Base-by-base conservation (phyloP, 2,329 filamentous ascomycete genomes). In the Xylaria multiplex region DNA sequence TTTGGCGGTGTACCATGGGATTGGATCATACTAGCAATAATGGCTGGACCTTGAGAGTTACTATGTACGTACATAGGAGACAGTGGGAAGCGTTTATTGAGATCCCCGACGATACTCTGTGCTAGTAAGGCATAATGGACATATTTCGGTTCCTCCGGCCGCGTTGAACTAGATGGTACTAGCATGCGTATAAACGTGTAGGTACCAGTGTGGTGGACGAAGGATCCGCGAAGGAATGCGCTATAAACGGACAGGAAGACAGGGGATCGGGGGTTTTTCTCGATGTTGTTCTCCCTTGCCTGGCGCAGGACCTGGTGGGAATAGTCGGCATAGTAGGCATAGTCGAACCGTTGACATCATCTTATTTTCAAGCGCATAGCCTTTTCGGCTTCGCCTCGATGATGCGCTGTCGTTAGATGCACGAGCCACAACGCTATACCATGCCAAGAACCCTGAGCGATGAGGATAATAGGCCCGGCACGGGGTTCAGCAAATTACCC, bases 401-500 rank as follows among this genome's bases (percentile, higher is more conserved):
- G 46, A 57, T 67, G 65, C 35, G 65, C 61, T 57, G 62, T 53
- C 52, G 62, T 65, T 62, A 48, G 42, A 53, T 24, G 62, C 65
- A 67, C 65, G 62, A 63, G 58, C 65, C 65, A 67, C 19, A 52
- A 63, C 58, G 55, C 63, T 66, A 65, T 59, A 45, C 66, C 46
- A 32, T 49, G 40, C 55, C 57, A 45, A 66, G 66, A 49, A 24
- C 32, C 22, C 53, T 65, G 40, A 53, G 67, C 56, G 63, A 68
- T 64, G 67, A 68, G 59, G 49, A 53, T 69, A 69, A 70, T 68
- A 70, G 59, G 69, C 62, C 22, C 37, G 13, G 37, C 13, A 40
- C 9, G 37, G 37, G 37, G 37, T 40, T 40, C 50, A 66, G 69
- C 49, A 75, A 74, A 75, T 75, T 75, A 65, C 57, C 70, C 66